Evolutionary conservation across 2,329 filamentous ascomycete genomes (phyloP).

Genomic region (Zasmidium citrigriseum): DNA sequence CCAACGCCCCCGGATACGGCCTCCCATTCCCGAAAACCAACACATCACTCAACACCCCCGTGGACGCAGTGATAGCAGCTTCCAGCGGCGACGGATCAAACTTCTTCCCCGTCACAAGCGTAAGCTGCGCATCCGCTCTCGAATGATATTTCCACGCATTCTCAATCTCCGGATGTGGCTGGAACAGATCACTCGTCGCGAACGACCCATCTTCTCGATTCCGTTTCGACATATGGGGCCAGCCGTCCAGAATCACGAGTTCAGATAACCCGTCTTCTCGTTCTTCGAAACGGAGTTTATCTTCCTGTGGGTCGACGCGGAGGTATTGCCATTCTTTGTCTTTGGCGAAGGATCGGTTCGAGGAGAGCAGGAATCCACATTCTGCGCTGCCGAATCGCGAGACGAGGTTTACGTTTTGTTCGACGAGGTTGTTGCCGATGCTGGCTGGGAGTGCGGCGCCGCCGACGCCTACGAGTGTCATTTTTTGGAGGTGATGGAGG

Average conservation of each 20-base stretch:
- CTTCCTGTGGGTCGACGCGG: conserved; percentile 38
- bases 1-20: conserved; percentile 57
- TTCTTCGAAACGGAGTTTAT: conserved; percentile 49
- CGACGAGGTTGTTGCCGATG: conserved; percentile 57
- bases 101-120: conserved; percentile 67
- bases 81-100: conserved; percentile 67
- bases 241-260: conserved; percentile 56
- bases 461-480: conserved; percentile 65
- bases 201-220: conserved; percentile 63
- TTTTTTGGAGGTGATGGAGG: conserved; percentile 46
- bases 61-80: conserved; percentile 51
- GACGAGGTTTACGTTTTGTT: conserved; percentile 55
- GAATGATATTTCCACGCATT: conserved; percentile 65
- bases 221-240: conserved; percentile 61
- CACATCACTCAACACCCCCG: conserved; percentile 51
- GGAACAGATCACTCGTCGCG: conserved; percentile 65
- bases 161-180: conserved; percentile 51
- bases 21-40: conserved; percentile 63
- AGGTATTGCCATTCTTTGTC: conserved; percentile 66
- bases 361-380: conserved; percentile 66
- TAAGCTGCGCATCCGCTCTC: conserved; percentile 62
- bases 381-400: conserved; percentile 67
- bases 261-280: conserved; percentile 50
- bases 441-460: conserved; percentile 59
- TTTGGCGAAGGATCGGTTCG: conserved; percentile 54